These are phyloP conservation scores for Ophiocordyceps camponoti-rufipedis DNA, from an alignment of 2,329 filamentous ascomycete species.

Conservation along the genomic window DNA sequence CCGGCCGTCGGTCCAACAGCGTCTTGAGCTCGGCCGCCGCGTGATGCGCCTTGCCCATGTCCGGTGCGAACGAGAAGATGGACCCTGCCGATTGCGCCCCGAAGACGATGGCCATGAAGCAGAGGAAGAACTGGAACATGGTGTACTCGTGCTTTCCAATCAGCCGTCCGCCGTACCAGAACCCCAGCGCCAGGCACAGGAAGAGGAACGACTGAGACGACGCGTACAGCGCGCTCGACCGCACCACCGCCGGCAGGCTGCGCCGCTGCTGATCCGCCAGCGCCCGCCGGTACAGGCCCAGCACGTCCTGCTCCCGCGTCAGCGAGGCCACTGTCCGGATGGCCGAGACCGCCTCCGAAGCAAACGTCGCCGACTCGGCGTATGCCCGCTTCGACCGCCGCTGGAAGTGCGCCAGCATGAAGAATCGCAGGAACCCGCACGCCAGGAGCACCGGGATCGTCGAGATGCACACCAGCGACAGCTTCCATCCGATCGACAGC, in stretches of 20 bases:
- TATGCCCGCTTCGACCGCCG: constrained; percentile 44
- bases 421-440: constrained; percentile 38
- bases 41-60: constrained; percentile 38
- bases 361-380: constrained; percentile 54
- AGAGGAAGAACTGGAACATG: constrained; percentile 30
- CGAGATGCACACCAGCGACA: constrained; percentile 63
- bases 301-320: constrained; percentile 49
- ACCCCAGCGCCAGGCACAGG: constrained; percentile 42
- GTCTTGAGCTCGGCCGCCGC: constrained; percentile 43
- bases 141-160: constrained; percentile 30
- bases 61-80: constrained; percentile 48
- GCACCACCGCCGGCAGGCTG: constrained; percentile 41
- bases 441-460: constrained; percentile 56
- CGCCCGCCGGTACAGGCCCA: constrained; percentile 44
- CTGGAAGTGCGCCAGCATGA: constrained; percentile 28
- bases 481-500: constrained; percentile 61
- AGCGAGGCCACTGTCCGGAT: constrained; percentile 56
- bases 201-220: constrained; percentile 50
- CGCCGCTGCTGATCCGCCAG: constrained; percentile 36
- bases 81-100: constrained; percentile 49
- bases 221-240: constrained; percentile 46
- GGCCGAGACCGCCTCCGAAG: constrained; percentile 53
- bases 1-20: constrained; percentile 24
- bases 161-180: constrained; percentile 48
- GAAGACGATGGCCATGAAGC: constrained; percentile 48